Base-by-base conservation (phyloP, 75 land plant species). In the Cunninghamia lanceolata region DNA sequence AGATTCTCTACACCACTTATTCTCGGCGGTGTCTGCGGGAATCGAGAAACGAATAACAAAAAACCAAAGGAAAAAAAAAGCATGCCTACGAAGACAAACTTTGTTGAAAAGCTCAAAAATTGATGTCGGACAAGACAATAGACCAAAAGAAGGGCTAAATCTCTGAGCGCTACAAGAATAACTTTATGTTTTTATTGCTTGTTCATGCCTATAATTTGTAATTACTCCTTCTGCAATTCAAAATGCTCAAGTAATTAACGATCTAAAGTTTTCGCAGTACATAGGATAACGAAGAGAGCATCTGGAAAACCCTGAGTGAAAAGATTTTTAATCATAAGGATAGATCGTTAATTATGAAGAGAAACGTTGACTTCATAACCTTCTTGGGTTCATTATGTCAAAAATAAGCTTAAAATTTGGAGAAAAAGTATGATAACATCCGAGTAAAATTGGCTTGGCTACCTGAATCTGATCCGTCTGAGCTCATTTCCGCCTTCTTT, bases 401-500 rank as follows among this genome's bases (percentile, higher is more conserved):
- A 50, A 50, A 9, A 50, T 14, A 50, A 50, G 16, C 53, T 50
- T 50, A 9, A 47, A 47, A 47, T 47, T 50, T 3, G 53, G 53
- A 50, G 28, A 7, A 63, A 63, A 28, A 0, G n/a, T 63, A 63
- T 34, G 75, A 73, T 13, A 13, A 73, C 11, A 73, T 13, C 36
- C 0, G 14, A 0, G 16, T 32, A 73, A 16, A 78, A 5, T 14
- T 21, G n/a, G 42, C 19, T 50, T 11, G 30, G 25, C 76, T 88
- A 98, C 99, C 99, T 96, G 96, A 98, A 98, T 80, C 96, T 90
- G 82, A 98, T 96, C 75, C 96, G 85, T 86, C 93, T 98, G 85
- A 98, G 96, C 56, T 95, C 98, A 80, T 98, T 98, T n/a, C 95
- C 93, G 45, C 99, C 99, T 30, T 87, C 89, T 4, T 93, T 91